Evolutionary conservation across 345 rosid genomes (phyloP).

Genomic region (Nephelium lappaceum): DNA sequence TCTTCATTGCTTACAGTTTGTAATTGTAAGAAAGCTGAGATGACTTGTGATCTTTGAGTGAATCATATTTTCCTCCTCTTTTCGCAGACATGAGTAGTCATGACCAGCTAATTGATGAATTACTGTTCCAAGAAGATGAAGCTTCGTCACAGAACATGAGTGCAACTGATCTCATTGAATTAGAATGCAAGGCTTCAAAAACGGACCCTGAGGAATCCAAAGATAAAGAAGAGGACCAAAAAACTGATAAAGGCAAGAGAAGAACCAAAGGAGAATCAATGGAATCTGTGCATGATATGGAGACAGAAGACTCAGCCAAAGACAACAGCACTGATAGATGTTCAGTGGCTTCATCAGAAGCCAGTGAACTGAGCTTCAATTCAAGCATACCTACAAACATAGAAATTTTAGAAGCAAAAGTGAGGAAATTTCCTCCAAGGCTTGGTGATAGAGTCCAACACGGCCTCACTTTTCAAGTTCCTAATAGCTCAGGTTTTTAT

Average conservation of each 20-base stretch:
- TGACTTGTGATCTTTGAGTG: neutral
- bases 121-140: conserved; percentile 25
- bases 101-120: conserved; percentile 33
- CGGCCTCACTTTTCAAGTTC: conserved; percentile 39
- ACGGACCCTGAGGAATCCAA: conserved; percentile 4
- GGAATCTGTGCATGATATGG: conserved; percentile 30
- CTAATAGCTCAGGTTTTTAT: conserved; percentile 31
- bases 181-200: conserved; percentile 27
- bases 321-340: conserved; percentile 36
- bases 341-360: conserved; percentile 38
- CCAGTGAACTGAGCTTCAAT: conserved; percentile 25
- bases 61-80: neutral
- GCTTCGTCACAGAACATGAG: conserved; percentile 16
- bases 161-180: conserved; percentile 30
- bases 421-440: conserved; percentile 24
- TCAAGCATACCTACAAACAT: conserved; percentile 19
- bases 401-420: conserved; percentile 28
- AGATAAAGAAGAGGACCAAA: conserved; percentile 11
- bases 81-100: conserved; percentile 47
- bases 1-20: neutral
- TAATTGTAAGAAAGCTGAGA: neutral
- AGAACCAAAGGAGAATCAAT: conserved; percentile 14
- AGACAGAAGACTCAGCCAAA: conserved; percentile 37
- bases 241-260: neutral
- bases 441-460: conserved; percentile 27